Percentiles rank a stretch among this genome's conserved stretches.
Conservation (phyloP, 1,284 basidiomycete species). For the Hemileia vastatrix region DNA sequence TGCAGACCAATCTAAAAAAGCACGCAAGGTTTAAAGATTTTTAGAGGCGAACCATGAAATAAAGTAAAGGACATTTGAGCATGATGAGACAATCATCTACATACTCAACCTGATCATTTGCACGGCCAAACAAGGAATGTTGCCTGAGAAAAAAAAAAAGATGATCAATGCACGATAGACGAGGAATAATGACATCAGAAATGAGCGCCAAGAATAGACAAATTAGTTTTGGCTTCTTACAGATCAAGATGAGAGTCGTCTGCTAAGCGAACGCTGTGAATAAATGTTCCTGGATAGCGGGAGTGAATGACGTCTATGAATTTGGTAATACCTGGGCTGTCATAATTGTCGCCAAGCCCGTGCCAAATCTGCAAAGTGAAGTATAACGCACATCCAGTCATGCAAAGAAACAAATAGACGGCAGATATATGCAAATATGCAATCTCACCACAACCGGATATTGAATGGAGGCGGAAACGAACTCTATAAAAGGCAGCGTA, state of each 20-base stretch:
- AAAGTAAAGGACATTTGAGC: neutral
- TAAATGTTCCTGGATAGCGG: conserved; percentile 40
- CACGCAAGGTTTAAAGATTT: neutral
- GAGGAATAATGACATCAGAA: neutral
- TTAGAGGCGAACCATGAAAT: neutral
- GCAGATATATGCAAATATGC: no score
- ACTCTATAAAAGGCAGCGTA: no score
- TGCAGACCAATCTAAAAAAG: conserved; percentile 27
- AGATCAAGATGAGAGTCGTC: conserved; percentile 21
- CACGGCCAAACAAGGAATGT: conserved; percentile 38
- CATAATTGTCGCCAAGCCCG: conserved; percentile 42
- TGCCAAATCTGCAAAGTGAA: conserved; percentile 39
- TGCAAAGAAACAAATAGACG: no score
- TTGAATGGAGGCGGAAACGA: no score
- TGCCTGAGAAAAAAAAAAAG: conserved; percentile 25
- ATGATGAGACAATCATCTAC: neutral
- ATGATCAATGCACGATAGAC: neutral
- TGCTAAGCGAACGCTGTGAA: conserved; percentile 33
- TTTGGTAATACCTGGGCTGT: conserved; percentile 32
- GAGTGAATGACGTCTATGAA: conserved; percentile 33
- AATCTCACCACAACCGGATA: no score
- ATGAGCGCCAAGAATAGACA: neutral
- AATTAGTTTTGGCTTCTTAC: neutral
- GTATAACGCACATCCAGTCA: no score
- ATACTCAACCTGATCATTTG: conserved; percentile 36